phyloP scores from a whole-genome alignment of 2,329 filamentous ascomycete species.

The Verticillium zaregamsianum region DNA sequence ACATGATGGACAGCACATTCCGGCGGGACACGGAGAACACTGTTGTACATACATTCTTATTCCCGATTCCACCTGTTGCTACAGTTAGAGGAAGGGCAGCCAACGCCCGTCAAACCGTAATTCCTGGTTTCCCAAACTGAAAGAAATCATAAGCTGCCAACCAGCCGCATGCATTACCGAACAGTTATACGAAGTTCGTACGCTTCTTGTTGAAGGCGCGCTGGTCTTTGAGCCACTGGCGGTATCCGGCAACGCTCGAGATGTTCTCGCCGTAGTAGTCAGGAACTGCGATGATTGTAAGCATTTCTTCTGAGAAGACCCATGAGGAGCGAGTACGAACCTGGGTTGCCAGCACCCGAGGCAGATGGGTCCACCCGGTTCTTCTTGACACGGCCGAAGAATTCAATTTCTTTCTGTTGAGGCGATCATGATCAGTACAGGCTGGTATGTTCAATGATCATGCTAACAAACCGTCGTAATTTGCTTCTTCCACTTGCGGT shows the following conservation, averaged over 20 bases:
- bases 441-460: too few relatives aligned
- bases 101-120: background rate
- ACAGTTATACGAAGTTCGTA: constrained; percentile 53
- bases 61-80: constrained; percentile 6
- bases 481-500: constrained; percentile 65
- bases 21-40: constrained; percentile 8
- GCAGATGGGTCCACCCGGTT: constrained; percentile 87
- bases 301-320: background rate
- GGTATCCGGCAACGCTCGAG: constrained; percentile 83
- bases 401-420: constrained; percentile 80
- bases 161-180: background rate
- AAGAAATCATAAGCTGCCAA: constrained; percentile 2
- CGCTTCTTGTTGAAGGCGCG: constrained; percentile 94
- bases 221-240: constrained; percentile 97
- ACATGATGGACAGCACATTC: constrained; percentile 26
- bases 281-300: constrained; percentile 51
- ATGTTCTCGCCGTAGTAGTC: constrained; percentile 99
- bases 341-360: constrained; percentile 84
- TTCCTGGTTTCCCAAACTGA: constrained; percentile 1
- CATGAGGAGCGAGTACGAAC: constrained; percentile 27
- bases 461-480: constrained; percentile 61
- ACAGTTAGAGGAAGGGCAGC: constrained; percentile 6
- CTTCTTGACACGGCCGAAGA: constrained; percentile 87
- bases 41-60: constrained; percentile 17
- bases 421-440: background rate